phyloP scores from a whole-genome alignment of 495 filamentous ascomycete genomes.

The Penicillium mononematosum region DNA sequence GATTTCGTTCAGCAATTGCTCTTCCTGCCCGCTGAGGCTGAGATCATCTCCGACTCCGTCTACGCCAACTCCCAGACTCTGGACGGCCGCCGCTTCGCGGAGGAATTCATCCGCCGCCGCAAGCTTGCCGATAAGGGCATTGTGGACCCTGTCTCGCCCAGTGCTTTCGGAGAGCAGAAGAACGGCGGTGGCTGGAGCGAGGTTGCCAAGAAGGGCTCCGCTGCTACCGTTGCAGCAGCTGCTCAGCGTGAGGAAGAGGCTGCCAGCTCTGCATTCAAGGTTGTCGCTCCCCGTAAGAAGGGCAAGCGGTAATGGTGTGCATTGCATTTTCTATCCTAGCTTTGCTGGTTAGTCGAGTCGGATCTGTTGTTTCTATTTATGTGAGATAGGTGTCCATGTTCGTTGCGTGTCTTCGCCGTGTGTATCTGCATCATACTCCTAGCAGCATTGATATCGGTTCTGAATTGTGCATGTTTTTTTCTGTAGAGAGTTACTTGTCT shows the following conservation, averaged over 20 bases:
- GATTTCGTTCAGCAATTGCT: constrained; percentile 73
- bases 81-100: constrained; percentile 87
- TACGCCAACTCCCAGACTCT: constrained; percentile 82
- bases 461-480: not conserved
- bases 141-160: constrained; percentile 52
- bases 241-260: constrained; percentile 50
- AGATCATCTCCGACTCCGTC: constrained; percentile 84
- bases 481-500: not conserved
- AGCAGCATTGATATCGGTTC: not conserved
- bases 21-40: constrained; percentile 69
- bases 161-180: constrained; percentile 44
- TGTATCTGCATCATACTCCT: constrained; percentile 1
- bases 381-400: constrained; percentile 4
- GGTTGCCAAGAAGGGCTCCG: constrained; percentile 85
- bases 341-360: not conserved
- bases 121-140: constrained; percentile 90
- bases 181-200: constrained; percentile 85
- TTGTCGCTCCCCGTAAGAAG: constrained; percentile 92
- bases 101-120: constrained; percentile 89
- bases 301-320: constrained; percentile 61
- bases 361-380: constrained; percentile 1
- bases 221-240: constrained; percentile 35
- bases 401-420: not conserved
- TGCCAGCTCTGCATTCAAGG: constrained; percentile 70
- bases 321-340: not conserved